phyloP scores from a whole-genome alignment of 441 rosid genomes.

The Syzygium malaccense region DNA sequence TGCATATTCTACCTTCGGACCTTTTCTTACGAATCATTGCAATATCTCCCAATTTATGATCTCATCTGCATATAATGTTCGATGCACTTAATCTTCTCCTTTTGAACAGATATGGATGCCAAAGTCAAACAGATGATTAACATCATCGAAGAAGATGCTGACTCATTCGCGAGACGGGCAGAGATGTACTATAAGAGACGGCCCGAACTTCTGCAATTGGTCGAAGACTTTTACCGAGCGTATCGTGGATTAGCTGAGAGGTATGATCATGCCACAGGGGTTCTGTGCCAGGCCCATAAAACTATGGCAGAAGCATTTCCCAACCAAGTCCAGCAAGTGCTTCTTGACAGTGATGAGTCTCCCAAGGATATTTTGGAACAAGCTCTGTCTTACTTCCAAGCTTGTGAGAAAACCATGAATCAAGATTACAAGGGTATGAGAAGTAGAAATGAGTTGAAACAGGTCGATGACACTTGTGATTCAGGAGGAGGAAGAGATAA shows the following conservation, averaged over 20 bases:
- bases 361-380: constrained; percentile 48
- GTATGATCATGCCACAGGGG: constrained; percentile 94
- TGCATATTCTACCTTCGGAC: not conserved
- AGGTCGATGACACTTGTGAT: constrained; percentile 33
- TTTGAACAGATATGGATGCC: constrained; percentile 80
- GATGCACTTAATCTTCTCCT: not conserved
- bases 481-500: constrained; percentile 53
- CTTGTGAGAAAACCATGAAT: constrained; percentile 44
- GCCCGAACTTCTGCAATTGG: constrained; percentile 95
- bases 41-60: not conserved
- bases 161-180: constrained; percentile 96
- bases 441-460: constrained; percentile 48
- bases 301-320: constrained; percentile 94
- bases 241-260: constrained; percentile 98
- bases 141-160: constrained; percentile 98
- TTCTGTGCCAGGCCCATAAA: constrained; percentile 79
- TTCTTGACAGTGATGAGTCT: constrained; percentile 47
- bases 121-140: constrained; percentile 95
- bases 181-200: constrained; percentile 98
- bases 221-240: constrained; percentile 94
- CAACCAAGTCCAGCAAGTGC: constrained; percentile 59
- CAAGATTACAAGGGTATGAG: constrained; percentile 42
- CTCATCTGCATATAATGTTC: not conserved
- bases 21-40: not conserved
- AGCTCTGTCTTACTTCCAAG: constrained; percentile 22